A percentile compares a stretch with the other conserved stretches of the same genome.
These are phyloP conservation scores for Flaveria trinervia DNA, from an alignment of 129 eudicot species.

Conservation along the genomic window DNA sequence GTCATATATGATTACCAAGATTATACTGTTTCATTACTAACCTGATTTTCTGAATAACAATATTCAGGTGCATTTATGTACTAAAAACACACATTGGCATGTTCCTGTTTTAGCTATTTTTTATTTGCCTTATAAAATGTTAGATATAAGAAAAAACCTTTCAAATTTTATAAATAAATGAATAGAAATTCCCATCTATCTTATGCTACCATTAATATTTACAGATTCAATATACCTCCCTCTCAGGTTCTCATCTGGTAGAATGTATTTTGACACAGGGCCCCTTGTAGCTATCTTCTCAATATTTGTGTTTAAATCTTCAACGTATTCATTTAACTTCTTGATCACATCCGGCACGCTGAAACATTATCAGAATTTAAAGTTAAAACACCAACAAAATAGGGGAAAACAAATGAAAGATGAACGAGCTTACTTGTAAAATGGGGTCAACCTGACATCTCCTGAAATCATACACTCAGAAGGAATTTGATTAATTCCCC, in stretches of 20 bases:
- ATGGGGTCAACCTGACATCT: conserved; percentile 98
- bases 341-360: conserved; percentile 73
- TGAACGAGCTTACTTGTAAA: conserved; percentile 59
- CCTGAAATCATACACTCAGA: conserved; percentile 79
- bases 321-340: conserved; percentile 71
- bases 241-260: conserved; percentile 86
- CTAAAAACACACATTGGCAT: too few relatives aligned
- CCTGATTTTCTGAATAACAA: too few relatives aligned
- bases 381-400: not conserved
- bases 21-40: too few relatives aligned
- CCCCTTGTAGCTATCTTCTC: conserved; percentile 80
- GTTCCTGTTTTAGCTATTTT: too few relatives aligned
- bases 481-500: conserved; percentile 94
- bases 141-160: too few relatives aligned
- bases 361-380: conserved; percentile 19
- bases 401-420: not conserved
- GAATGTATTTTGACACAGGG: conserved; percentile 82
- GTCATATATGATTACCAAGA: too few relatives aligned
- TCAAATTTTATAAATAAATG: too few relatives aligned
- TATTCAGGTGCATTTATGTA: too few relatives aligned
- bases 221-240: conserved; percentile 59
- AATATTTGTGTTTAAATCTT: conserved; percentile 77
- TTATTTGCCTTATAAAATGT: too few relatives aligned
- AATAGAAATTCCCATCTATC: not conserved
- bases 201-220: not conserved